Evolutionary conservation across 2,329 filamentous ascomycete genomes (phyloP).

Genomic region (Colletotrichum limetticola): DNA sequence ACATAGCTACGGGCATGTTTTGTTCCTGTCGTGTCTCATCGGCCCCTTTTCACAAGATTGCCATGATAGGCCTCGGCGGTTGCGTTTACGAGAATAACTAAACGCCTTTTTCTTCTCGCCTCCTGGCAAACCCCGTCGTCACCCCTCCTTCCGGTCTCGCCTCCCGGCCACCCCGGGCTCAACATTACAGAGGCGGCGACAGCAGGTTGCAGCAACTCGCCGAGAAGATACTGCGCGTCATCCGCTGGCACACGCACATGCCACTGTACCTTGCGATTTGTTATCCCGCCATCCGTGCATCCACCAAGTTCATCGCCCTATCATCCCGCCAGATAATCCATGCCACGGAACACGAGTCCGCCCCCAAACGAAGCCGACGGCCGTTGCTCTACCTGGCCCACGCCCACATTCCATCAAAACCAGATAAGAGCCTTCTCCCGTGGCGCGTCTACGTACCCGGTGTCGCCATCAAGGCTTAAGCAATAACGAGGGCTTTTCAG

Average conservation of each 20-base stretch:
- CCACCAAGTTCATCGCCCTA: neutral
- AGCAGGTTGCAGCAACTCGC: neutral
- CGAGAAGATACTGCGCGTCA: neutral
- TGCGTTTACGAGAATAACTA: slow-evolving; percentile 15
- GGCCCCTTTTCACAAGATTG: neutral
- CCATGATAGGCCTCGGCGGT: slow-evolving; percentile 2
- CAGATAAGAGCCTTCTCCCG: neutral
- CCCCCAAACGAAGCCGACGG: neutral
- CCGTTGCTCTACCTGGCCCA: neutral
- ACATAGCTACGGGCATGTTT: neutral
- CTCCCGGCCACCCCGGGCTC: neutral
- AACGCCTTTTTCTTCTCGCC: neutral
- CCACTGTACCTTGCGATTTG: neutral
- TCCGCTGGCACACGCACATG: neutral
- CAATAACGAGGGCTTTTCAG: neutral
- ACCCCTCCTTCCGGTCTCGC: neutral
- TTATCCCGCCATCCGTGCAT: neutral
- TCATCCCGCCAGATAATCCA: neutral
- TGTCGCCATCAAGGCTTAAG: neutral
- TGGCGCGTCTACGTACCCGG: neutral
- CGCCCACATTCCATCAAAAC: neutral
- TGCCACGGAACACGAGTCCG: neutral
- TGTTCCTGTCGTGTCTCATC: neutral
- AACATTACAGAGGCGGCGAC: neutral
- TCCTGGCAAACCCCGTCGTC: slow-evolving; percentile 17